Evolutionary conservation across 768 basidiomycete genomes (phyloP), one percentile per base, ranked within the genome.

Genomic region (Termitomyces sp.): DNA sequence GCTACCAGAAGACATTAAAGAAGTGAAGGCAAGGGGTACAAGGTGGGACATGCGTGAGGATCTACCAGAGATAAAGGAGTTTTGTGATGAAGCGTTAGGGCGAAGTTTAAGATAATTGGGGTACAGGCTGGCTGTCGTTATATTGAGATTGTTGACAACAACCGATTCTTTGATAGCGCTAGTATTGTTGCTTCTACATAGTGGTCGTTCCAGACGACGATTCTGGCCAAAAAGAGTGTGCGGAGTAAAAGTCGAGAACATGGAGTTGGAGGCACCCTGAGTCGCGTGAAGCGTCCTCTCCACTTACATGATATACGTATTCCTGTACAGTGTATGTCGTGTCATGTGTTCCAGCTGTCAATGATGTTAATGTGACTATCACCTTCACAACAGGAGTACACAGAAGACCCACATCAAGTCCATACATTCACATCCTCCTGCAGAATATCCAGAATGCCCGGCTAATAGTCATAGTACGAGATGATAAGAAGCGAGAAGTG

Each of bases 331-430:
- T n/a, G n/a, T n/a, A n/a, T 22, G 28, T 60, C 55, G 56, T 51
- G 63, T 64, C 59, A 64, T 58, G 46, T 42, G 40, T 57, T 28
- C 22, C 55, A 60, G 36, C 57, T 64, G 59, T 54, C 63, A 64
- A 18, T 40, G 51, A 58, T 55, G 63, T 64, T 46, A 64, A 61
- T 36, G n/a, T 5, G 32, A 16, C 20, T 35, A 36, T 40, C 48
- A 15, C 15, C 60, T n/a, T 35, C 45, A 15, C n/a, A 22, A 56
- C 39, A 24, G 45, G 20, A 38, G 24, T 22, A 22, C 12, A 38
- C 32, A 48, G 20, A 20, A 22, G 44, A 39, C 13, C 15, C 39
- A 39, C 13, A 39, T 16, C 39, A 15, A 39, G 39, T n/a, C 8
- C n/a, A 44, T 44, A 20, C 42, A n/a, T 28, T 28, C 28, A 2